Evolutionary conservation across 1,139 yeast species (phyloP).

Genomic region (Diutina rugosa): DNA sequence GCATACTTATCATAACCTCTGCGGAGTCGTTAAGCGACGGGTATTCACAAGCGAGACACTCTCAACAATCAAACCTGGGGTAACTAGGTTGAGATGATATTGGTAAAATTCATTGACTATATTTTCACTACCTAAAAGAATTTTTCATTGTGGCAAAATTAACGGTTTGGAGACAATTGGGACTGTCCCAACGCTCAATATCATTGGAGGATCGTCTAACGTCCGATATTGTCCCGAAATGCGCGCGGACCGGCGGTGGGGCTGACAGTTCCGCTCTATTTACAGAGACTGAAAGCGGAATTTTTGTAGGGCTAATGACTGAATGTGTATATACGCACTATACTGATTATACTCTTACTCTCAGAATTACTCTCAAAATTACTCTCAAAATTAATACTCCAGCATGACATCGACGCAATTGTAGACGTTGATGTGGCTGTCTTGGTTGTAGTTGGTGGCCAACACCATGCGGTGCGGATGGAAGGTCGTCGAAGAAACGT

Average conservation of each 20-base stretch:
- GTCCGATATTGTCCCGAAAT: not conserved
- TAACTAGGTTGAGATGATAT: not conserved
- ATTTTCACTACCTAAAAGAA: no score
- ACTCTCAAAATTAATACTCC: not conserved
- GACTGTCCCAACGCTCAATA: not conserved
- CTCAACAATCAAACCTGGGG: no score
- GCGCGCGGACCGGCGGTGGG: not conserved
- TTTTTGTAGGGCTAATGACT: not conserved
- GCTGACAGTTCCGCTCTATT: not conserved
- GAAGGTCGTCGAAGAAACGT: constrained; percentile 55
- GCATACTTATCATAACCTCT: not conserved
- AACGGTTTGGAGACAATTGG: no score
- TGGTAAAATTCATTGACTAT: not conserved
- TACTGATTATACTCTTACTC: no score
- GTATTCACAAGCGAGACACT: not conserved
- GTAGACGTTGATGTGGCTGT: constrained; percentile 59
- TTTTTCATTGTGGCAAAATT: no score
- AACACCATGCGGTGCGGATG: constrained; percentile 95
- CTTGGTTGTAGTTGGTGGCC: constrained; percentile 78
- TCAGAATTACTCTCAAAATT: no score
- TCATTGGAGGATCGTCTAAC: not conserved
- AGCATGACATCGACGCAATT: constrained; percentile 11
- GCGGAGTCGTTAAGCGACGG: not conserved
- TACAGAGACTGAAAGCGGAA: not conserved
- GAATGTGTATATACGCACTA: no score